phyloP scores from a whole-genome alignment of 371 early-diverging fungal genomes.

The Umbelopsis sp. region DNA sequence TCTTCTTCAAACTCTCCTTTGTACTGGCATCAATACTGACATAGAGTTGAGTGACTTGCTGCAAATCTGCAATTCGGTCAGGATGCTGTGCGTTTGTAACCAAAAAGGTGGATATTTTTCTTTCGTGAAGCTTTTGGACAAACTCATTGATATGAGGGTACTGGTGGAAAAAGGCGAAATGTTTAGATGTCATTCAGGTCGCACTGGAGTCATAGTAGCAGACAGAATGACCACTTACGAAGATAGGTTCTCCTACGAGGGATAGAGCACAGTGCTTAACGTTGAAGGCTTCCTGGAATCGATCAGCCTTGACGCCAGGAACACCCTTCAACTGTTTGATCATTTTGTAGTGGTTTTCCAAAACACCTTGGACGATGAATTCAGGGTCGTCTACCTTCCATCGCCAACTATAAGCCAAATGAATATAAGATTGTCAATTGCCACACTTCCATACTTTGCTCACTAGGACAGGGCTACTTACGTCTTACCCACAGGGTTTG shows the following conservation, averaged over 20 bases:
- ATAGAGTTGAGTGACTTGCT: slow-evolving; percentile 80
- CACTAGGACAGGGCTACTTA: background rate
- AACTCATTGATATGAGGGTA: slow-evolving; percentile 87
- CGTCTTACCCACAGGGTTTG: slow-evolving; percentile 76
- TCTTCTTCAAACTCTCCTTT: slow-evolving; percentile 77
- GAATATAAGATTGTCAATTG: background rate
- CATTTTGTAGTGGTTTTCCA: slow-evolving; percentile 81
- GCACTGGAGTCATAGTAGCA: background rate
- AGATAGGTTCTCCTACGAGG: slow-evolving; percentile 80
- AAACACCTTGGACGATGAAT: slow-evolving; percentile 73
- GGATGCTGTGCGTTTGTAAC: slow-evolving; percentile 89
- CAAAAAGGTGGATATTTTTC: slow-evolving; percentile 76
- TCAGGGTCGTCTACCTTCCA: slow-evolving; percentile 83
- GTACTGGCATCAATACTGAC: slow-evolving; percentile 82
- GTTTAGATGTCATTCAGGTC: background rate
- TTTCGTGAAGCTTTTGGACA: slow-evolving; percentile 68
- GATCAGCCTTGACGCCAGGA: slow-evolving; percentile 76
- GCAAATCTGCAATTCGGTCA: slow-evolving; percentile 67
- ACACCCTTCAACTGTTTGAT: slow-evolving; percentile 81
- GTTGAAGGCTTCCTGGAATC: slow-evolving; percentile 74
- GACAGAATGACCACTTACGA: slow-evolving; percentile 38
- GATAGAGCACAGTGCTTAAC: slow-evolving; percentile 78
- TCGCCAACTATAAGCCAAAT: slow-evolving; percentile 50
- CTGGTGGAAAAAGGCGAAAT: slow-evolving; percentile 24
- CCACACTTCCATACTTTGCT: background rate